Evolutionary conservation across 176 grass and related monocot genomes (phyloP).

Genomic region (Eleusine indica): DNA sequence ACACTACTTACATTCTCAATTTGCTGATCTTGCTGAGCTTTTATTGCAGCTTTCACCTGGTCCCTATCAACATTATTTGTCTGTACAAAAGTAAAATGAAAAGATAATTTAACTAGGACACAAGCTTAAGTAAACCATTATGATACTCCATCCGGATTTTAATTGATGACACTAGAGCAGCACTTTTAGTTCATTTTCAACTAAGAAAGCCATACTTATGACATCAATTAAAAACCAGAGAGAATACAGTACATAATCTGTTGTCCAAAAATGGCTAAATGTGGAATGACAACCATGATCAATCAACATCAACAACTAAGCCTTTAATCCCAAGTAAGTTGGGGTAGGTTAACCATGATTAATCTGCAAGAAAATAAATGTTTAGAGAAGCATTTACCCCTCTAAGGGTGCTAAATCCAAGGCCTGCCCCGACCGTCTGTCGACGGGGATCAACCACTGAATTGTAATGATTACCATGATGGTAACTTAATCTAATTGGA

Average conservation of each 20-base stretch:
- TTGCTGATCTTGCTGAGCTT: constrained; percentile 97
- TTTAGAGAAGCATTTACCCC: constrained; percentile 55
- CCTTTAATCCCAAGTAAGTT: too few relatives aligned
- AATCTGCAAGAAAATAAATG: constrained; percentile 16
- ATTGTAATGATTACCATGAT: constrained; percentile 99
- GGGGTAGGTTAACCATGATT: too few relatives aligned
- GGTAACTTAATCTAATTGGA: constrained; percentile 93
- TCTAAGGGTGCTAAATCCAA: constrained; percentile 93
- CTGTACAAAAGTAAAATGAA: constrained; percentile 45
- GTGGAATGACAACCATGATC: constrained; percentile 8
- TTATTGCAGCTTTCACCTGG: constrained; percentile 95
- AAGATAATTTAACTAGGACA: constrained; percentile 28
- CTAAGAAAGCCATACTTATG: too few relatives aligned
- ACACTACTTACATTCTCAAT: constrained; percentile 84
- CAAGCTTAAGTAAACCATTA: background rate
- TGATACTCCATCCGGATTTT: background rate
- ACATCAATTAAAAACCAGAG: background rate
- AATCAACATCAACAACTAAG: too few relatives aligned
- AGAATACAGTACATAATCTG: background rate
- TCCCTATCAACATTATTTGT: constrained; percentile 93
- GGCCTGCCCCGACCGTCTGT: constrained; percentile 79
- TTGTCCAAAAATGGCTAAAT: constrained; percentile 18
- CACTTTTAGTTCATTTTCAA: too few relatives aligned
- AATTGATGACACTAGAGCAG: too few relatives aligned
- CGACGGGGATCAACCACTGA: constrained; percentile 91